Evolutionary conservation across 2,329 filamentous ascomycete species (phyloP), one percentile per base, ranked within the genome.

Genomic region (Stachybotrys elegans): DNA sequence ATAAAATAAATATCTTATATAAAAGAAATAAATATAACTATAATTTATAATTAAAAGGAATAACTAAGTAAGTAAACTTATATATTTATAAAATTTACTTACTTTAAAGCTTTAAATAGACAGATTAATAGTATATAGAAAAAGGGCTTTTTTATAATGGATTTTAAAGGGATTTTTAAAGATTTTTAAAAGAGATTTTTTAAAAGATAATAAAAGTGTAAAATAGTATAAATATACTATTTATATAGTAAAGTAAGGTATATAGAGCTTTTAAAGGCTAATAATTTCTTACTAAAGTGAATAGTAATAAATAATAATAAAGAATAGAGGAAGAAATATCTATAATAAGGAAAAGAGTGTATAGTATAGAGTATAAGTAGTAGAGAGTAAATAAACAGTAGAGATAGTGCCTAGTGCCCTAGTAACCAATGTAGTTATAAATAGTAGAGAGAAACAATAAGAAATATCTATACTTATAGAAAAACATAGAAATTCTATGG

Each of bases 61-160:
- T n/a, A n/a, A n/a, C n/a, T n/a, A n/a, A n/a, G n/a, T n/a, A n/a
- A n/a, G n/a, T n/a, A n/a, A n/a, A n/a, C n/a, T n/a, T 43, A 43
- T 37, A 43, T 43, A 23, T 43, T 35, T n/a, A n/a, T 9, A n/a
- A n/a, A 42, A 34, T 29, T 20, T 41, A 45, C 17, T 25, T 45
- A 45, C 16, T 20, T n/a, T 17, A 21, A n/a, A n/a, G n/a, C n/a
- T n/a, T n/a, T n/a, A 38, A 32, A 19, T 23, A 17, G 16, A 19
- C 42, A 35, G 34, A 36, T 16, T 14, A 29, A 29, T 11, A 16
- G n/a, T n/a, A n/a, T n/a, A n/a, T n/a, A n/a, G n/a, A n/a, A n/a
- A n/a, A n/a, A n/a, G n/a, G n/a, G n/a, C n/a, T n/a, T 20, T 19
- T 45, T 22, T 42, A 42, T 9, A 29, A 29, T 35, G 17, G 23